Percentiles rank a stretch among this genome's conserved stretches.
Conservation (phyloP, 1,284 basidiomycete genomes). For the Ceratobasidium sp. region DNA sequence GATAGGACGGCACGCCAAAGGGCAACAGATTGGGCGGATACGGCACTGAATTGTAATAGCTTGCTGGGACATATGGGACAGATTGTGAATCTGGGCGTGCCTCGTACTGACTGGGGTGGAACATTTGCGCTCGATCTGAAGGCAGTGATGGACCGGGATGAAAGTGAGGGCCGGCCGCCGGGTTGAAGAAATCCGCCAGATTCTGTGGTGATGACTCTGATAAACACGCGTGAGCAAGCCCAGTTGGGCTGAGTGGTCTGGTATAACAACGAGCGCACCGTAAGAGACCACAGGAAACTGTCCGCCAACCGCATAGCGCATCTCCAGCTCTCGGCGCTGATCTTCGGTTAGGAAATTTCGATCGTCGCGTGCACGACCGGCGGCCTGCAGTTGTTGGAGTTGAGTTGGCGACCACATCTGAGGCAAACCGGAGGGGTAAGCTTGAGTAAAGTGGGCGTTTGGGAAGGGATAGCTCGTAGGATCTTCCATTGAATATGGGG, state of each 20-base stretch:
- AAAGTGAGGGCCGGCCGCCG: conserved; percentile 10
- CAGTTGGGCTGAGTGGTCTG: background rate
- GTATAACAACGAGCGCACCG: background rate
- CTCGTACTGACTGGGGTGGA: conserved; percentile 5
- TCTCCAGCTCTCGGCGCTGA: conserved; percentile 27
- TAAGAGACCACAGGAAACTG: conserved; percentile 8
- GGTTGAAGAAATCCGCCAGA: conserved; percentile 36
- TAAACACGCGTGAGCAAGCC: background rate
- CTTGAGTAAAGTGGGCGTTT: background rate
- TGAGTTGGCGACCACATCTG: conserved; percentile 22
- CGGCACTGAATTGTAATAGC: conserved; percentile 20
- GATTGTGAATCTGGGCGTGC: background rate
- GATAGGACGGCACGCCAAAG: conserved; percentile 23
- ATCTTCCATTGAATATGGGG: conserved; percentile 23
- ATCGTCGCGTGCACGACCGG: conserved; percentile 12
- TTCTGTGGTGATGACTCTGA: conserved; percentile 32
- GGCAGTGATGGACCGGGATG: conserved; percentile 24
- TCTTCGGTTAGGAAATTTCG: conserved; percentile 19
- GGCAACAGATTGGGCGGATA: background rate
- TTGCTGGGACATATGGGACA: conserved; percentile 7
- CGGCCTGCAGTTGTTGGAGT: background rate
- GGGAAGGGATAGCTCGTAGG: conserved; percentile 8
- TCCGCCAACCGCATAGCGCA: conserved; percentile 5
- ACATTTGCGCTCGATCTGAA: conserved; percentile 15
- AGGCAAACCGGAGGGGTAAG: background rate